Conservation (phyloP, 805 yeast species). For the Metschnikowia matae region DNA sequence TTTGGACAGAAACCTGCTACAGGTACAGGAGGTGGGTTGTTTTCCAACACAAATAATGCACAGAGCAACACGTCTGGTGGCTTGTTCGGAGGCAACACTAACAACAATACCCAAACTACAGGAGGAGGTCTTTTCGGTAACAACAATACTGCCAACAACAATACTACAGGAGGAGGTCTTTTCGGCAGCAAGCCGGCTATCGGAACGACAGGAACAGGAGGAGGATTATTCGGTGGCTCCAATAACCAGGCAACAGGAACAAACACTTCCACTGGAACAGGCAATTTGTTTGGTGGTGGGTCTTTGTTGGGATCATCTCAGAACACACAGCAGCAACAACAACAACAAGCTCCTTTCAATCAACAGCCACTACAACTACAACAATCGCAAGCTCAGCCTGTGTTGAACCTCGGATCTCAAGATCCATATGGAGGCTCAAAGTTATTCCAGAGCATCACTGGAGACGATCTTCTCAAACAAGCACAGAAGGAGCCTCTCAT, state of each 20-base stretch:
- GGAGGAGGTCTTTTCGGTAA: constrained; percentile 29
- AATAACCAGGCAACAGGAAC: constrained; percentile 9
- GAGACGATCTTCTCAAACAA: constrained; percentile 19
- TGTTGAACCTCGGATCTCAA: constrained; percentile 27
- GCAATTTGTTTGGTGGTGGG: constrained; percentile 23
- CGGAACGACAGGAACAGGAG: constrained; percentile 9
- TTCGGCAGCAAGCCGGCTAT: constrained; percentile 15
- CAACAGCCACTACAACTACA: constrained; percentile 21
- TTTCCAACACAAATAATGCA: constrained; percentile 12
- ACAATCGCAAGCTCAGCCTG: constrained; percentile 1
- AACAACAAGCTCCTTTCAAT: constrained; percentile 3
- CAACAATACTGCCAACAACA: constrained; percentile 18
- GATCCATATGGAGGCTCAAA: constrained; percentile 81
- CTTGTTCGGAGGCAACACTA: constrained; percentile 35
- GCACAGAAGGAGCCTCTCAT: constrained; percentile 28
- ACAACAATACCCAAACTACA: constrained; percentile 1
- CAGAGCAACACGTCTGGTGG: constrained; percentile 25
- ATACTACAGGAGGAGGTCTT: constrained; percentile 17
- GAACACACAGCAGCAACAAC: constrained; percentile 21
- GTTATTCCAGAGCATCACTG: constrained; percentile 49
- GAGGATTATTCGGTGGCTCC: constrained; percentile 22
- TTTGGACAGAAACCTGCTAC: constrained; percentile 25
- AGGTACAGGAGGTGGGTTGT: constrained; percentile 20
- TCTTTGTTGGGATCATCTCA: constrained; percentile 20
- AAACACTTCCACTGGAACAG: constrained; percentile 10